Evolutionary conservation across 768 basidiomycete species (phyloP).

Genomic region (Leucocoprinus sp.): DNA sequence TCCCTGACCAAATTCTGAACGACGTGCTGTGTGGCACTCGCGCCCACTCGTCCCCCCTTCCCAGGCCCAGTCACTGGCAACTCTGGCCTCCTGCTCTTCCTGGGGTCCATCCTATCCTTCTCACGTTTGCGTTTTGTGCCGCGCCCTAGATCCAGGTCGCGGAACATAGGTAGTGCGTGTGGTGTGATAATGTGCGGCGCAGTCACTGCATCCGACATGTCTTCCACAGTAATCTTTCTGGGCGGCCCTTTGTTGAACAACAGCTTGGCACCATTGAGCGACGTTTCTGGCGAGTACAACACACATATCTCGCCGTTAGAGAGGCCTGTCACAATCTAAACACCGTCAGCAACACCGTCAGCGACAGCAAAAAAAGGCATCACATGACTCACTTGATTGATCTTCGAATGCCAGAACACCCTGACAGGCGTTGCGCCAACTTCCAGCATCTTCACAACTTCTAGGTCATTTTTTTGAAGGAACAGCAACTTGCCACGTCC

Average conservation of each 20-base stretch:
- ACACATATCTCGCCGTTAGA: slow-evolving; percentile 85
- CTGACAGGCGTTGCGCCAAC: slow-evolving; percentile 80
- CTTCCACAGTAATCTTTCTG: slow-evolving; percentile 74
- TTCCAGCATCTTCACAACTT: slow-evolving; percentile 56
- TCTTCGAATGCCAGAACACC: slow-evolving; percentile 92
- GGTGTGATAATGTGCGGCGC: slow-evolving; percentile 89
- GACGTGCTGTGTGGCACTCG: slow-evolving; percentile 94
- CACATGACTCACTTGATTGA: slow-evolving; percentile 74
- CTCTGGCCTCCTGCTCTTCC: slow-evolving; percentile 89
- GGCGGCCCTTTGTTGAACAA: slow-evolving; percentile 82
- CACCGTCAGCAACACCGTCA: slow-evolving; percentile 14
- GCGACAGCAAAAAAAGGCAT: slow-evolving; percentile 13
- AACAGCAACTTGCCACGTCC: slow-evolving; percentile 68
- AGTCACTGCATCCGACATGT: slow-evolving; percentile 79
- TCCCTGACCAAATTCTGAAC: slow-evolving; percentile 93
- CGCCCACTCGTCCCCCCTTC: slow-evolving; percentile 88
- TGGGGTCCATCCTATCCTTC: slow-evolving; percentile 79
- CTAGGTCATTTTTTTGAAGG: slow-evolving; percentile 61
- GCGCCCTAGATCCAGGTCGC: slow-evolving; percentile 65
- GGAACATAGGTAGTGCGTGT: slow-evolving; percentile 87
- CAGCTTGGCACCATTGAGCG: slow-evolving; percentile 88
- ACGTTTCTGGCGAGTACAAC: slow-evolving; percentile 86
- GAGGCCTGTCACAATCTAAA: slow-evolving; percentile 78
- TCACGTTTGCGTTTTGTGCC: slow-evolving; percentile 86
- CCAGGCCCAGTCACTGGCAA: slow-evolving; percentile 92